These are phyloP conservation scores for Puccinia sorghi DNA, from an alignment of 1,284 basidiomycete genomes.

Conservation along the genomic window DNA sequence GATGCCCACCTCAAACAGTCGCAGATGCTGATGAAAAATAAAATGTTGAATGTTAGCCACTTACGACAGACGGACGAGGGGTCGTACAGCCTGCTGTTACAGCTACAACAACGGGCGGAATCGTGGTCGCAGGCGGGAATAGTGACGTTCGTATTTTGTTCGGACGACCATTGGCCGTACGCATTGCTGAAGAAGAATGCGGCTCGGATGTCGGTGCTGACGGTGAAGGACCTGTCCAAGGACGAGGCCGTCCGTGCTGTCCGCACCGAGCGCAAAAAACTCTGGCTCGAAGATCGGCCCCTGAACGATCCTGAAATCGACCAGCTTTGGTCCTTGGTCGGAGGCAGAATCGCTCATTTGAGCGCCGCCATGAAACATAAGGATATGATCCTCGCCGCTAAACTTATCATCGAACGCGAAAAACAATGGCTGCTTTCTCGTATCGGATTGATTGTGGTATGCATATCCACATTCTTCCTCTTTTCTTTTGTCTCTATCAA, in stretches of 20 bases:
- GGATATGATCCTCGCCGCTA: constrained; percentile 46
- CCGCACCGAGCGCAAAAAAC: constrained; percentile 31
- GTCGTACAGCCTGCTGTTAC: constrained; percentile 42
- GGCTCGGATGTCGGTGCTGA: constrained; percentile 40
- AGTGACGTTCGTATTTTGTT: constrained; percentile 45
- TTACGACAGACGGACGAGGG: constrained; percentile 30
- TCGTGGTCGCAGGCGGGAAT: constrained; percentile 48
- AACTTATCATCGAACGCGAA: constrained; percentile 39
- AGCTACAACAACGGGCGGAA: constrained; percentile 47
- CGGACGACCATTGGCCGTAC: constrained; percentile 50
- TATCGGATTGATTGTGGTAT: constrained; percentile 49
- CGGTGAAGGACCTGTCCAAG: constrained; percentile 38
- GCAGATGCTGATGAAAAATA: background rate
- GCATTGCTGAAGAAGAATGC: constrained; percentile 26
- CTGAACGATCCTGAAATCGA: constrained; percentile 35
- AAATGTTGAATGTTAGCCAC: constrained; percentile 14
- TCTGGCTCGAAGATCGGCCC: constrained; percentile 35
- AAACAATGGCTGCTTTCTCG: constrained; percentile 47
- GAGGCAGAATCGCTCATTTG: constrained; percentile 43
- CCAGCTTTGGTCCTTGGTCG: constrained; percentile 25
- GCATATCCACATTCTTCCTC: background rate
- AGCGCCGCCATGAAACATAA: constrained; percentile 46
- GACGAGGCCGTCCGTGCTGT: constrained; percentile 38
- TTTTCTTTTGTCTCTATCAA: background rate
- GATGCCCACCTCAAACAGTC: background rate